Base-by-base conservation (phyloP, 2,329 filamentous ascomycete genomes). In the Fusarium keratoplasticum region DNA sequence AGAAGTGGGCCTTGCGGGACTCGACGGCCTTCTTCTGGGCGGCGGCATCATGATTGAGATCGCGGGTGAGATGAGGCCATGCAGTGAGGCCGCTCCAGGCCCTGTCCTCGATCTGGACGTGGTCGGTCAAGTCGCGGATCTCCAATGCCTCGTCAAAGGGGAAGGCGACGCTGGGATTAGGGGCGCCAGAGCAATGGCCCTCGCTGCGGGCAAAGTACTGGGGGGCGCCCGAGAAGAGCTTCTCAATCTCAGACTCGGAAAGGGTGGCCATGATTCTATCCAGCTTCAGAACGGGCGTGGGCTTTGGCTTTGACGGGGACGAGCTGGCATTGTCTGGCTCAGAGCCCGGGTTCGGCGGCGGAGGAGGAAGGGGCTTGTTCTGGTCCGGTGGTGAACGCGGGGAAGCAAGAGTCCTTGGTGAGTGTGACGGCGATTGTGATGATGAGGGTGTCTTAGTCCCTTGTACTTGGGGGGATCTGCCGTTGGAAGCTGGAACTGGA, bases 181-280 rank as follows among this genome's bases (percentile, higher is more conserved):
- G 89, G 40, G 90, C 88, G 60, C 87, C 89, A 67, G 87, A 87
- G 79, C 86, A 89, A 80, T 91, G 88, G 42, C 89, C 88, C 75
- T 90, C 87, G 67, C 86, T 88, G 61, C 89, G 87, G 74, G 89
- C 87, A 80, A 90, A 91, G 84, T 92, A 94, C 80, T 93, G 91
- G 72, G 92, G 92, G 50, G 92, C 92, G n/a, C 92, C 92, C 29
- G 92, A 93, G 84, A 94, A 94, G 77, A 94, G 87, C 81, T 90
- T 90, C 82, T 92, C 90, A 61, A 94, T 84, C 74, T 93, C 90
- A 44, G 86, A 83, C 54, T 89, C 86, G 76, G 83, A 87, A 67
- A 93, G 84, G 58, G 87, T 87, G 52, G 89, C 85, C 86, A 91
- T 91, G 82, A 90, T 91, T 80, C 87, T 86, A 70, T 86, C 83